phyloP scores from a whole-genome alignment of 768 basidiomycete genomes.

The Strobilomyces echinocephalus region DNA sequence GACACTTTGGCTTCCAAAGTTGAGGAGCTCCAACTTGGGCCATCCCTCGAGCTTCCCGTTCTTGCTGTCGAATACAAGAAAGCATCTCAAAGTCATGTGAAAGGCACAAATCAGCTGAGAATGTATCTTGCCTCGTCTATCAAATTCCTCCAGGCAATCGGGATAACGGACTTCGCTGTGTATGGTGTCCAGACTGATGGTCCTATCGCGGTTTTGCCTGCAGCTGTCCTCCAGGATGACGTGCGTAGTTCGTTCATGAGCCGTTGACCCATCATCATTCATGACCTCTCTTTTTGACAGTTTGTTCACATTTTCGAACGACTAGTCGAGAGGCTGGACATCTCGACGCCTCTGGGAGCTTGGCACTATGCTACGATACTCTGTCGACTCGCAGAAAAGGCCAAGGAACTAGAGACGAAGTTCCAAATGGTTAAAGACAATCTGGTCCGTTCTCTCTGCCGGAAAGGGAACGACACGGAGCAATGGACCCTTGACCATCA shows the following conservation, averaged over 20 bases:
- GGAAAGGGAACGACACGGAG: neutral
- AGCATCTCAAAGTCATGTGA: neutral
- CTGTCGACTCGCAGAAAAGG: neutral
- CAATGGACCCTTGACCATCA: slow-evolving; percentile 4
- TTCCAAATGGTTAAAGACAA: neutral
- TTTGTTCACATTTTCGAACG: neutral
- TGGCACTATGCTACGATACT: no score
- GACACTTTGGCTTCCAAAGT: neutral
- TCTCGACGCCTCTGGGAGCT: no score
- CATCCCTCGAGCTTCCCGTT: slow-evolving; percentile 3
- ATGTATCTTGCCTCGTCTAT: slow-evolving; percentile 8
- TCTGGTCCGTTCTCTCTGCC: neutral
- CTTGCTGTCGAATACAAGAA: slow-evolving; percentile 4
- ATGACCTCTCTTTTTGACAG: neutral
- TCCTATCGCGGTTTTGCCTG: neutral
- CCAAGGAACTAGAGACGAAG: neutral
- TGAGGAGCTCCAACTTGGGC: neutral
- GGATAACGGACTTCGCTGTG: slow-evolving; percentile 2
- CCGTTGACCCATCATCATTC: no score
- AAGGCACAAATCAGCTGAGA: slow-evolving; percentile 5
- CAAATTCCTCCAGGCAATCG: slow-evolving; percentile 5
- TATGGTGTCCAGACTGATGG: slow-evolving; percentile 10
- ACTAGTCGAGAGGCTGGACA: no score
- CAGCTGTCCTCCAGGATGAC: slow-evolving; percentile 1
- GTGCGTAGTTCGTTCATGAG: neutral